Percentiles rank a stretch among this genome's conserved stretches.
phyloP scores from a whole-genome alignment of 345 rosid species.

The Cardiospermum halicacabum region DNA sequence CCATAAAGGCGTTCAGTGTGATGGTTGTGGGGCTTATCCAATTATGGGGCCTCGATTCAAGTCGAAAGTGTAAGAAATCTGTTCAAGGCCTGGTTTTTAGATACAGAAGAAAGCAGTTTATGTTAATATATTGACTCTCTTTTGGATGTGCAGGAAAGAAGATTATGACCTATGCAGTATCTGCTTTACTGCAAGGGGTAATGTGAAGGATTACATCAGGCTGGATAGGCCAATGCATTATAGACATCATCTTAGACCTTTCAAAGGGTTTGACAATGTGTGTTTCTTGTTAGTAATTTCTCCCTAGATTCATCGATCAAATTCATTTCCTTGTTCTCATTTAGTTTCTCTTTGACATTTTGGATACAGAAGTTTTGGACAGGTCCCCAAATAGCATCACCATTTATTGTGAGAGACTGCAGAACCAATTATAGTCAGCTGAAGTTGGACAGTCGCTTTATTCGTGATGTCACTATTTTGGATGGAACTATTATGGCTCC shows the following conservation, averaged over 20 bases:
- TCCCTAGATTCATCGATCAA: neutral
- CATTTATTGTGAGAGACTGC: slow-evolving; percentile 17
- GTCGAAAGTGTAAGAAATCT: slow-evolving; percentile 76
- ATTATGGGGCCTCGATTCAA: slow-evolving; percentile 84
- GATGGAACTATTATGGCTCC: slow-evolving; percentile 89
- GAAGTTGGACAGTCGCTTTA: slow-evolving; percentile 74
- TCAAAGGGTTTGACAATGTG: slow-evolving; percentile 42
- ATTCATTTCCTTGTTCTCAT: neutral
- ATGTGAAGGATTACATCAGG: slow-evolving; percentile 54
- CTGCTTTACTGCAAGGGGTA: slow-evolving; percentile 74
- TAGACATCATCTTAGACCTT: slow-evolving; percentile 23
- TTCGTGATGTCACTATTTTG: slow-evolving; percentile 70
- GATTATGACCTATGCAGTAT: slow-evolving; percentile 89
- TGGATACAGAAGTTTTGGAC: slow-evolving; percentile 29
- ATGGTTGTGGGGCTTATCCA: slow-evolving; percentile 86
- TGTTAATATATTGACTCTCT: neutral
- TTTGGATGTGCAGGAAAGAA: slow-evolving; percentile 46
- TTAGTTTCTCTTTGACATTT: slow-evolving; percentile 7
- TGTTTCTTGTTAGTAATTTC: slow-evolving; percentile 17
- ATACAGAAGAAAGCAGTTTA: neutral
- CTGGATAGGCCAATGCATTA: slow-evolving; percentile 56
- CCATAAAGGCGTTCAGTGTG: slow-evolving; percentile 85
- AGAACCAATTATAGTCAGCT: slow-evolving; percentile 33
- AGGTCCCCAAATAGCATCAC: slow-evolving; percentile 18
- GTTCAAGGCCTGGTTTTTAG: neutral